Conservation (phyloP, 2,329 filamentous ascomycete species). For the Zalaria sp. region DNA sequence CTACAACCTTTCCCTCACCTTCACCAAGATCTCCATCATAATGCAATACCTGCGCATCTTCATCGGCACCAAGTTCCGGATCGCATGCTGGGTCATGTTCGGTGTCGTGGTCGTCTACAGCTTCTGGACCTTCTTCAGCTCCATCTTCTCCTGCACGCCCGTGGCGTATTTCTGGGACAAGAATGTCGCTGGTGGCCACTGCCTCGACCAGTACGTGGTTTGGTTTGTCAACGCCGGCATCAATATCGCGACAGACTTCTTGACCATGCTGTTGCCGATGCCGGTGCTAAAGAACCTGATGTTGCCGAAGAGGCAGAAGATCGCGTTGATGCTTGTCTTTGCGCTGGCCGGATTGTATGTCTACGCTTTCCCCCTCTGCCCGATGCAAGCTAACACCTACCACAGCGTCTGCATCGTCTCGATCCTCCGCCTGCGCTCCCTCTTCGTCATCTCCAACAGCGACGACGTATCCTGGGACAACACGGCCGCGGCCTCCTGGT, state of each 20-base stretch:
- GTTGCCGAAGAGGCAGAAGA: conserved; percentile 15
- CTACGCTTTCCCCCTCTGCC: conserved; percentile 15
- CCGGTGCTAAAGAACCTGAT: conserved; percentile 16
- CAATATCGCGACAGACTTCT: conserved; percentile 19
- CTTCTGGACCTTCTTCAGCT: conserved; percentile 18
- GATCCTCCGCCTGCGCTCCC: conserved; percentile 16
- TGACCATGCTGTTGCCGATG: conserved; percentile 17
- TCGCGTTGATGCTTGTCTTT: conserved; percentile 18
- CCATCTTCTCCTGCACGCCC: conserved; percentile 16
- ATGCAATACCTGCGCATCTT: conserved; percentile 35
- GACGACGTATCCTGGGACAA: conserved; percentile 17
- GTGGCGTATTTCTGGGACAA: conserved; percentile 16
- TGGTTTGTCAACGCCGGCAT: conserved; percentile 17
- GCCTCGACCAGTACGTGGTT: conserved; percentile 13
- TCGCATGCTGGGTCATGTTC: conserved; percentile 27
- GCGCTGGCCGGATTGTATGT: conserved; percentile 18
- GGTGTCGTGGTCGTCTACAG: conserved; percentile 16
- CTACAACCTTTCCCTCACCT: conserved; percentile 23
- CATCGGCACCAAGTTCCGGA: conserved; percentile 22
- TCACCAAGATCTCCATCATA: conserved; percentile 30
- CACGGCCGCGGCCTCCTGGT: conserved; percentile 20
- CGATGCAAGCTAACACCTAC: not conserved
- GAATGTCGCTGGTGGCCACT: conserved; percentile 4
- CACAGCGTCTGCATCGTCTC: conserved; percentile 16
- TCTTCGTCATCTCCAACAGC: conserved; percentile 12